Base-by-base conservation (phyloP, 331 rosid genomes). In the Spiraea crenata region DNA sequence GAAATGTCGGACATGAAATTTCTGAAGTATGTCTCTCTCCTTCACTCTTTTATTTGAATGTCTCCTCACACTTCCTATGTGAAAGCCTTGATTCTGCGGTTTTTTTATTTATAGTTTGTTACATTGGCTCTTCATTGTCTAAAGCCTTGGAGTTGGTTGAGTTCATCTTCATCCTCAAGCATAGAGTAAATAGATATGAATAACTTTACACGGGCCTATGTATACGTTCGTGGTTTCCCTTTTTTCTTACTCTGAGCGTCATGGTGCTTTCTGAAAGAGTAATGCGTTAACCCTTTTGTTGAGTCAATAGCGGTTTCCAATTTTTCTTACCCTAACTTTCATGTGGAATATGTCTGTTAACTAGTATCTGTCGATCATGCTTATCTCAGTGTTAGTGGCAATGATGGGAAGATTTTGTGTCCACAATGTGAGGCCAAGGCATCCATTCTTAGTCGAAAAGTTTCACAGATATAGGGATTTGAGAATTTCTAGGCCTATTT, bases 1-100 rank as follows among this genome's bases (percentile, higher is more conserved):
- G 98, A 63, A 93, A 93, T 71, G 98, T 90, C 67, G 98, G 98
- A 15, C 98, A 87, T 70, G 98, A 93, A 79, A 88, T 93, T 72
- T 87, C 98, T 60, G 97, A 93, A 84, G 98, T 93, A 84, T 65
- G 44, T 14, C 64, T 79, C 69, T 73, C 63, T 63, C 68, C 47
- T 59, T 60, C 70, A 69, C 46, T 60, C 9, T 73, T n/a, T 10
- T 80, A 1, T 56, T 61, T 51, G 47, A 40, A 48, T 49, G 25
- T 3, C 65, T 10, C 13, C 39, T 60, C 39, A 13, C 10, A 45
- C 57, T 67, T 45, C 2, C 13, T 60, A 16, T 42, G 19, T 19
- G 62, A 45, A 61, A 13, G 54, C 6, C n/a, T 45, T 11, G 19
- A 52, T 12, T 52, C 4, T 39, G 19, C 15, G 13, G 61, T 8